Conservation (phyloP, 108 stramenopile genomes). For the Nitzschia putrida region DNA sequence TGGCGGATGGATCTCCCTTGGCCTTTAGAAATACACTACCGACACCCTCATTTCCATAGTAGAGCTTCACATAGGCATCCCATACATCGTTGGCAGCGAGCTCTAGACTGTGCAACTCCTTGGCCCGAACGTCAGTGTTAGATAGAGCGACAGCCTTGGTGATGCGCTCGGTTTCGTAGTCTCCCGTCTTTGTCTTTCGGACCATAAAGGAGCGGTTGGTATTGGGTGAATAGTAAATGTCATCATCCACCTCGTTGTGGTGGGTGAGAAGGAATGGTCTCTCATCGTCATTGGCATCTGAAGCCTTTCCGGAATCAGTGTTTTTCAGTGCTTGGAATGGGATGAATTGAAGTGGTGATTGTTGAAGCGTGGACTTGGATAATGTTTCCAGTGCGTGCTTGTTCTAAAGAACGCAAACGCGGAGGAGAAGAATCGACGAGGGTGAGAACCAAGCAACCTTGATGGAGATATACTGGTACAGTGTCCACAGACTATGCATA, state of each 20-base stretch:
- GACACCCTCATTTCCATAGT: constrained; percentile 76
- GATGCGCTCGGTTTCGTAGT: not conserved
- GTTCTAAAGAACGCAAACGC: constrained; percentile 15
- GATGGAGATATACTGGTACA: not conserved
- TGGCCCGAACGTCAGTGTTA: constrained; percentile 4
- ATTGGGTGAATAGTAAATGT: constrained; percentile 59
- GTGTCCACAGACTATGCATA: no score
- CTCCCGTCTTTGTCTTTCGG: constrained; percentile 1
- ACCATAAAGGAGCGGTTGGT: constrained; percentile 49
- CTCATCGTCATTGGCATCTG: constrained; percentile 18
- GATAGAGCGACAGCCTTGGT: not conserved
- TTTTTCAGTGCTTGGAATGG: constrained; percentile 13
- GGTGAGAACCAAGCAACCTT: not conserved
- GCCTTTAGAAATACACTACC: constrained; percentile 88
- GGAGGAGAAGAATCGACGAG: not conserved
- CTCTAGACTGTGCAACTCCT: constrained; percentile 50
- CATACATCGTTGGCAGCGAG: constrained; percentile 87
- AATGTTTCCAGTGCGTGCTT: constrained; percentile 19
- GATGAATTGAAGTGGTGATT: constrained; percentile 7
- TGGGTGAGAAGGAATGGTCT: constrained; percentile 47
- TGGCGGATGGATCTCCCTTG: constrained; percentile 32
- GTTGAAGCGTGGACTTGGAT: constrained; percentile 3
- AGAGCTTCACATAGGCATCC: constrained; percentile 88
- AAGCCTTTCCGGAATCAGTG: not conserved
- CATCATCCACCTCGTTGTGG: constrained; percentile 48